Evolutionary conservation across 2,329 filamentous ascomycete species (phyloP).

Genomic region (Cytospora paraplurivora): DNA sequence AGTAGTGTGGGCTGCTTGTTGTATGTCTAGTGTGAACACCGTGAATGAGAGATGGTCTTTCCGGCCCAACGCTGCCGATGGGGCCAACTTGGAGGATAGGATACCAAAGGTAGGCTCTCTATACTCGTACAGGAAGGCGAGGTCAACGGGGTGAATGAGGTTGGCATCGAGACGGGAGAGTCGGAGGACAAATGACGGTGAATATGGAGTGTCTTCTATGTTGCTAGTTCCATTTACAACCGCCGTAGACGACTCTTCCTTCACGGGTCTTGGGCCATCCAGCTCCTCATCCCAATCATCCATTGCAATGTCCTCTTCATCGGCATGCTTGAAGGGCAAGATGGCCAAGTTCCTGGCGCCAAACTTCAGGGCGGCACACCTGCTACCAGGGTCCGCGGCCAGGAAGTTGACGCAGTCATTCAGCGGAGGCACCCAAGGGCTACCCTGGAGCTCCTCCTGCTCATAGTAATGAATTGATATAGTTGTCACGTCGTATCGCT

Average conservation of each 20-base stretch:
- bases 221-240: conserved; percentile 48
- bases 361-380: conserved; percentile 94
- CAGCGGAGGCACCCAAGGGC: conserved; percentile 78
- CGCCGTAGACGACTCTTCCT: conserved; percentile 44
- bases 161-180: conserved; percentile 85
- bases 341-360: conserved; percentile 87
- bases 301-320: conserved; percentile 81
- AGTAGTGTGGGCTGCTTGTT: conserved; percentile 89
- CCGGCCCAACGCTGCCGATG: conserved; percentile 77
- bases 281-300: conserved; percentile 86
- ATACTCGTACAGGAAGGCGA: conserved; percentile 95
- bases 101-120: conserved; percentile 97
- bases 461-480: conserved; percentile 98
- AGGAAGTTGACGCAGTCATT: conserved; percentile 78
- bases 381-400: conserved; percentile 84
- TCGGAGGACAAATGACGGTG: conserved; percentile 88
- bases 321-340: conserved; percentile 82
- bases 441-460: conserved; percentile 81
- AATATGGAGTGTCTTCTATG: conserved; percentile 73
- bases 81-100: conserved; percentile 73
- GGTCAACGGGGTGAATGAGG: conserved; percentile 84
- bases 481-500: conserved; percentile 76
- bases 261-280: conserved; percentile 65
- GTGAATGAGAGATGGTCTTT: conserved; percentile 88
- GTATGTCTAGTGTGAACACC: conserved; percentile 92